Evolutionary conservation across 345 rosid species (phyloP).

Genomic region (Nasturtium officinale): DNA sequence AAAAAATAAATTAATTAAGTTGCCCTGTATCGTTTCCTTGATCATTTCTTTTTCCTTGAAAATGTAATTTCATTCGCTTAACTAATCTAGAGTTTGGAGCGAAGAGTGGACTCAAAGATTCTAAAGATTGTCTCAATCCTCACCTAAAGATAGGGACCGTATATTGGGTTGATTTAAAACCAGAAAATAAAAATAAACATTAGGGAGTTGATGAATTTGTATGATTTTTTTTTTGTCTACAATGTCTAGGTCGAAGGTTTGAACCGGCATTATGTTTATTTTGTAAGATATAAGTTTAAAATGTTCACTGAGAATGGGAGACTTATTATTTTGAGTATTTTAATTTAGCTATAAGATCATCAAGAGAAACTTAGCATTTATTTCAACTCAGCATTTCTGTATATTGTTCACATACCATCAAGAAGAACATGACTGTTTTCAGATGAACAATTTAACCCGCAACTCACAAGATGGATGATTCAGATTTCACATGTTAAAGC

Average conservation of each 20-base stretch:
- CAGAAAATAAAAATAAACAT: neutral
- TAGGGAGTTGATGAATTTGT: neutral
- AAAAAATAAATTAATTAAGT: slow-evolving; percentile 25
- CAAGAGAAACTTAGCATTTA: neutral
- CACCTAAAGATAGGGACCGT: slow-evolving; percentile 41
- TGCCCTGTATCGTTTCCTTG: neutral
- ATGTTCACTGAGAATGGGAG: neutral
- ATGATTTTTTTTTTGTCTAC: neutral
- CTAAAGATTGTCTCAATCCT: slow-evolving; percentile 32
- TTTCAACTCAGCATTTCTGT: too few species aligned
- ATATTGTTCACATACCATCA: neutral
- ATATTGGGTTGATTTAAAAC: neutral
- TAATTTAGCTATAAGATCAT: neutral
- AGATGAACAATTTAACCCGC: too few species aligned
- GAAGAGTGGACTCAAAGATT: slow-evolving; percentile 45
- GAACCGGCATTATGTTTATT: neutral
- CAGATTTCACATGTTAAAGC: neutral
- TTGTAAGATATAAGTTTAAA: neutral
- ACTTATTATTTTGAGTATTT: neutral
- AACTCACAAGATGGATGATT: neutral
- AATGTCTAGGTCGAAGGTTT: neutral
- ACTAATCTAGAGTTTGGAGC: slow-evolving; percentile 45
- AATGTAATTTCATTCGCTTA: slow-evolving; percentile 31
- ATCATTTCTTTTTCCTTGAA: neutral
- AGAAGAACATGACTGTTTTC: too few species aligned